These are phyloP conservation scores for Pyricularia sp. DNA, from an alignment of 2,329 filamentous ascomycete genomes.

Conservation along the genomic window DNA sequence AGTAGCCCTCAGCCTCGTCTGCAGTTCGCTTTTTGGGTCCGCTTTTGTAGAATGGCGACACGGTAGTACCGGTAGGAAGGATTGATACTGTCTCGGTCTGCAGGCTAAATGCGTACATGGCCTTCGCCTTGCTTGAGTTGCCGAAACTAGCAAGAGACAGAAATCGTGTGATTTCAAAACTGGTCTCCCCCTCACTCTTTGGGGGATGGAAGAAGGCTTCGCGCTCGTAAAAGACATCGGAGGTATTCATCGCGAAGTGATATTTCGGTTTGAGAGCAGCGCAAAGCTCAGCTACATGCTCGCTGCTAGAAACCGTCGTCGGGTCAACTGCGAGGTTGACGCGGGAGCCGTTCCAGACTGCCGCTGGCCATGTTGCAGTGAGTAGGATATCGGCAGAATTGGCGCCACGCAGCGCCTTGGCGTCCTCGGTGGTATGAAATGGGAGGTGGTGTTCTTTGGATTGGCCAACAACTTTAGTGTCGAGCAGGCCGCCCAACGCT, in stretches of 20 bases:
- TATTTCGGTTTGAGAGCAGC: conserved; percentile 77
- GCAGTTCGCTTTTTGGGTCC: conserved; percentile 15
- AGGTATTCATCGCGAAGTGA: conserved; percentile 55
- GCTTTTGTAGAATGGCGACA: conserved; percentile 50
- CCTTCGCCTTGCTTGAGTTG: conserved; percentile 65
- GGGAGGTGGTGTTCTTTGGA: conserved; percentile 65
- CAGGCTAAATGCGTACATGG: conserved; percentile 66
- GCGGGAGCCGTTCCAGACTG: conserved; percentile 56
- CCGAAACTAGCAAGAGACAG: conserved; percentile 73
- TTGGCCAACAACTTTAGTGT: conserved; percentile 45
- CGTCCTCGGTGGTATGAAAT: conserved; percentile 64
- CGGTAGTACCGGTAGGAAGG: conserved; percentile 58
- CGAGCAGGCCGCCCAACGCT: conserved; percentile 64
- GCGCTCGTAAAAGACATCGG: conserved; percentile 66
- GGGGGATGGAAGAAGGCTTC: conserved; percentile 75
- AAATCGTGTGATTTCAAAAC: conserved; percentile 63
- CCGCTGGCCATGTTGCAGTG: conserved; percentile 74
- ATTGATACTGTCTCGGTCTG: conserved; percentile 47
- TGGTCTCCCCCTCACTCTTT: conserved; percentile 29
- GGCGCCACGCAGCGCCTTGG: conserved; percentile 60
- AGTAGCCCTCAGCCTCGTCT: conserved; percentile 20
- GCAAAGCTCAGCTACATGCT: conserved; percentile 66
- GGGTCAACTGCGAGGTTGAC: conserved; percentile 40
- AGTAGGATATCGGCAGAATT: conserved; percentile 76
- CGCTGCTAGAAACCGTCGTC: conserved; percentile 39